phyloP scores from a whole-genome alignment of 805 yeast species.

The Kodamaea nitidulidarum region DNA sequence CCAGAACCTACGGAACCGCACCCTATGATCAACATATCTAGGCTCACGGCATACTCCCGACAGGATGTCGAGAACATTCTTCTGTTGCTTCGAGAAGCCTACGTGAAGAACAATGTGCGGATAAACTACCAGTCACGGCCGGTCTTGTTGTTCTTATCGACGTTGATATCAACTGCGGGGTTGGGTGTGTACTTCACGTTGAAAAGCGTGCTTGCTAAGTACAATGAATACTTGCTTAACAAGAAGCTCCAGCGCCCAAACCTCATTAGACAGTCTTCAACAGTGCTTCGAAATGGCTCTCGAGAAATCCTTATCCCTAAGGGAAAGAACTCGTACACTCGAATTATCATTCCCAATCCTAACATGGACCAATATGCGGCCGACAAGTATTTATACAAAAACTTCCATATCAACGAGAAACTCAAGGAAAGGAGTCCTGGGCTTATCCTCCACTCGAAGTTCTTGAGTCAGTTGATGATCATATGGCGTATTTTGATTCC shows the following conservation, averaged over 20 bases:
- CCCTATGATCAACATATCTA: conserved; percentile 33
- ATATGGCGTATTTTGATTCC: conserved; percentile 86
- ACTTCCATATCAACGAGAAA: conserved; percentile 35
- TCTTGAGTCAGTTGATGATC: conserved; percentile 67
- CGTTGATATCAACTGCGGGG: conserved; percentile 39
- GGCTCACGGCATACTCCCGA: conserved; percentile 27
- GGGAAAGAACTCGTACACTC: conserved; percentile 33
- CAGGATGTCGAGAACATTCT: conserved; percentile 33
- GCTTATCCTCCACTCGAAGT: conserved; percentile 50
- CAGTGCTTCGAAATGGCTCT: conserved; percentile 41
- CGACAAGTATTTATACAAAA: conserved; percentile 51
- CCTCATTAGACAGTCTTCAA: conserved; percentile 39
- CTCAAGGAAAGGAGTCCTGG: conserved; percentile 23
- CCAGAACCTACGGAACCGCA: neutral
- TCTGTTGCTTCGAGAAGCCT: conserved; percentile 33
- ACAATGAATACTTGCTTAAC: conserved; percentile 27
- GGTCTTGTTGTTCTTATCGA: conserved; percentile 38
- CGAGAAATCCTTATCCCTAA: conserved; percentile 47
- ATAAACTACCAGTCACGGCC: conserved; percentile 42
- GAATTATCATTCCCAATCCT: conserved; percentile 46
- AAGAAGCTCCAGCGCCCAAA: conserved; percentile 28
- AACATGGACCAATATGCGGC: conserved; percentile 51
- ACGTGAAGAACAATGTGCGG: conserved; percentile 32
- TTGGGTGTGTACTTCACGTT: conserved; percentile 33
- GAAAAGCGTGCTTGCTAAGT: conserved; percentile 26